Percentiles rank a stretch among this genome's conserved stretches.
These are phyloP conservation scores for Candida quercuum DNA, from an alignment of 805 yeast genomes.

Conservation along the genomic window DNA sequence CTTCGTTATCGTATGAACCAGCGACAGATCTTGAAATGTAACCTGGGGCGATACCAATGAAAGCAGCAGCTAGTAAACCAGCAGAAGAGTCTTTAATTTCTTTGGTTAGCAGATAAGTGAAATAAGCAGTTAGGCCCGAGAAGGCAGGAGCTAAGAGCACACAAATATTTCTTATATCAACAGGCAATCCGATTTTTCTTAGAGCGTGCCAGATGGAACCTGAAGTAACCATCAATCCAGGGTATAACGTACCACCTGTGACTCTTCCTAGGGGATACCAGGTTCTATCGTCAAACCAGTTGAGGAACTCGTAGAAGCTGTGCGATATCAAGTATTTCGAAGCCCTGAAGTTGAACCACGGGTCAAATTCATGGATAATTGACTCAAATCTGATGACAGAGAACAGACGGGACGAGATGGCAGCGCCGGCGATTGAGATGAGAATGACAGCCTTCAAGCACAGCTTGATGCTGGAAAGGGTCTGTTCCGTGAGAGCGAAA, in stretches of 20 bases:
- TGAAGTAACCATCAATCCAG: slow-evolving; percentile 98
- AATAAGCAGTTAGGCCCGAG: slow-evolving; percentile 86
- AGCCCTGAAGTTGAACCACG: slow-evolving; percentile 95
- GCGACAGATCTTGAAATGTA: slow-evolving; percentile 98
- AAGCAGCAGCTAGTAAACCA: slow-evolving; percentile 86
- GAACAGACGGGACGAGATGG: slow-evolving; percentile 85
- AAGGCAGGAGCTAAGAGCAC: slow-evolving; percentile 96
- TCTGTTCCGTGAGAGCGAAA: slow-evolving; percentile 10
- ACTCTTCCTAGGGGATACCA: slow-evolving; percentile 99
- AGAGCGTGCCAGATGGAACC: slow-evolving; percentile 80
- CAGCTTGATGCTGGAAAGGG: slow-evolving; percentile 17
- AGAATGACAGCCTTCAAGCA: slow-evolving; percentile 59
- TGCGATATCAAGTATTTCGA: slow-evolving; percentile 84
- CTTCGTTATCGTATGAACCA: slow-evolving; percentile 98
- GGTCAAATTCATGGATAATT: slow-evolving; percentile 96
- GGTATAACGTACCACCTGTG: slow-evolving; percentile 97
- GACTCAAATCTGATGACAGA: slow-evolving; percentile 96
- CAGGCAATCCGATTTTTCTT: slow-evolving; percentile 63
- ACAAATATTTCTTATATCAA: slow-evolving; percentile 93
- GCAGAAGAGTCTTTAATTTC: slow-evolving; percentile 90
- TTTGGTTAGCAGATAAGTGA: slow-evolving; percentile 78
- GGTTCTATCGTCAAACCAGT: slow-evolving; percentile 98
- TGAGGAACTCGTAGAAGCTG: slow-evolving; percentile 84
- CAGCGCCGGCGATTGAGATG: slow-evolving; percentile 80
- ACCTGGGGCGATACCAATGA: slow-evolving; percentile 98